Evolutionary conservation across 768 basidiomycete genomes (phyloP), one percentile per base, ranked within the genome.

Genomic region (Boletus fagicola): DNA sequence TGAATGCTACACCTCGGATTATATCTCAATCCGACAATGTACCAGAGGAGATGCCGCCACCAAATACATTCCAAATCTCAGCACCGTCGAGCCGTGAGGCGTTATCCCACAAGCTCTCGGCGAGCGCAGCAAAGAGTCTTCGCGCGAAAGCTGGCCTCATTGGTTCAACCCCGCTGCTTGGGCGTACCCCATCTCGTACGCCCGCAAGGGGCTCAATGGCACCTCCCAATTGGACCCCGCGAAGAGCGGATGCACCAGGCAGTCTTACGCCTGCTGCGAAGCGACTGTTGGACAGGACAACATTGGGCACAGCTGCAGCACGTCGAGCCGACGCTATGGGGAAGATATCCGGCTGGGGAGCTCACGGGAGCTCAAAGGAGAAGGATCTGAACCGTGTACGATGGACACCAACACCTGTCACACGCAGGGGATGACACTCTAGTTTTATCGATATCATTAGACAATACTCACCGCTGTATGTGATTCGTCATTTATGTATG

Each of bases 1-100:
- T 98, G 24, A 85, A 87, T 61, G 88, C 91, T 16, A 98, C 97
- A 10, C 97, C 97, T 4, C 87, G 96, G 52, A 81, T 97, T 5
- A 81, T 98, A 61, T 84, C 85, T 12, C 77, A 81, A 63, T 74
- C 80, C 11, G 81, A 85, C 36, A 82, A 88, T 62, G 75, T 80
- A 5, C 69, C 74, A 3, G 80, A 80, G 53, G 68, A 63, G 74
- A 65, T 62, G 61, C 75, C 48, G 9, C 72, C 77, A 16, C 77
- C 82, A 6, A 78, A 73, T 48, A 86, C 86, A 4, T 99, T 98
- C 74, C 85, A 82, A 38, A 82, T 99, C 54, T 80, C 86, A 1
- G 84, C 84, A 24, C 87, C 89, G 1, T 83, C 88, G n/a, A 77
- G 81, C 28, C 82, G 97, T 40, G 97, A 99, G 69, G 77, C 78